These are phyloP conservation scores for Cyclaneusma minus DNA, from an alignment of 2,329 filamentous ascomycete genomes.

Conservation along the genomic window DNA sequence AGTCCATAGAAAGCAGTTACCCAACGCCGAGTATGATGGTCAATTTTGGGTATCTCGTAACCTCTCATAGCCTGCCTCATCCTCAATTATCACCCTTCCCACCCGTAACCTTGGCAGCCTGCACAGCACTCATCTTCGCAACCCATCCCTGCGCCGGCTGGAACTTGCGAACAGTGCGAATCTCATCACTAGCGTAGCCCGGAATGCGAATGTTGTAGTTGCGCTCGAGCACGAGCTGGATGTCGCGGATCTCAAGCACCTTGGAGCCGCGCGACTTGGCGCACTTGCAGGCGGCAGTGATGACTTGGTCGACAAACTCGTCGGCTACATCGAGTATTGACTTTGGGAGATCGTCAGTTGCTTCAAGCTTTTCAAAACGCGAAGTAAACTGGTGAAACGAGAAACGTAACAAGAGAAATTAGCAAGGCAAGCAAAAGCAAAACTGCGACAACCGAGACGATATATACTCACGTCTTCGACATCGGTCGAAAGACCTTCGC, in stretches of 20 bases:
- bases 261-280: conserved; percentile 87
- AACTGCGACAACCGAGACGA: conserved; percentile 1
- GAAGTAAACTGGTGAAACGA: conserved; percentile 9
- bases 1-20: no score
- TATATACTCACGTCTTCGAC: conserved; percentile 88
- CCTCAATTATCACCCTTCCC: conserved; percentile 17
- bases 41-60: no score
- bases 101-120: conserved; percentile 73
- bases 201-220: conserved; percentile 87
- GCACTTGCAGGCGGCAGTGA: conserved; percentile 74
- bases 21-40: no score
- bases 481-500: conserved; percentile 71
- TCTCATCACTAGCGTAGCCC: conserved; percentile 85
- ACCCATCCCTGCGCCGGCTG: conserved; percentile 83
- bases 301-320: conserved; percentile 85
- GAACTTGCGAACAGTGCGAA: conserved; percentile 86
- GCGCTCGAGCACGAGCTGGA: conserved; percentile 69
- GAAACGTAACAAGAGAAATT: conserved; percentile 4
- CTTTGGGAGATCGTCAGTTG: conserved; percentile 32
- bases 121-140: conserved; percentile 91
- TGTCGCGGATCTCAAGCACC: conserved; percentile 75
- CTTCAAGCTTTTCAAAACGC: no score
- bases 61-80: no score
- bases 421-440: conserved; percentile 3
- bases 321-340: conserved; percentile 81